These are phyloP conservation scores for Lathyrus sativus DNA, from an alignment of 306 rosid species.

Conservation along the genomic window DNA sequence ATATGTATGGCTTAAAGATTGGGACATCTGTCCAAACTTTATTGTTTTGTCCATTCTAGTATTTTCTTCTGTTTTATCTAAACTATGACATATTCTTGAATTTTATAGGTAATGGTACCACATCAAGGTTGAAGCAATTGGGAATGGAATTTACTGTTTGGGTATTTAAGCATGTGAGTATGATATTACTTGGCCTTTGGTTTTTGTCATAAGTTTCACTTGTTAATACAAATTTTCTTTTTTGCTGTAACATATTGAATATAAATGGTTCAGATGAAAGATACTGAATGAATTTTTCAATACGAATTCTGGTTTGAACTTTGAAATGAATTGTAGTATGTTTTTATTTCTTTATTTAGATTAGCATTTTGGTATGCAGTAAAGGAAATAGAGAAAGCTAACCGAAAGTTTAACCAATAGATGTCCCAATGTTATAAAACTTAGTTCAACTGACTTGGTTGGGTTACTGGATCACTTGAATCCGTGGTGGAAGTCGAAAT, in stretches of 20 bases:
- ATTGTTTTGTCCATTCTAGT: neutral
- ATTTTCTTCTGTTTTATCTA: neutral
- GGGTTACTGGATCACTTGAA: neutral
- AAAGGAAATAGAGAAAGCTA: neutral
- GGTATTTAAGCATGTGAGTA: slow-evolving; percentile 95
- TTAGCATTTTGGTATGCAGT: no score
- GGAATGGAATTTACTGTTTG: slow-evolving; percentile 99
- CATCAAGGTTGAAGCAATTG: slow-evolving; percentile 87
- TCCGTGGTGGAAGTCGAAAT: neutral
- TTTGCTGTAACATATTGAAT: slow-evolving; percentile 10
- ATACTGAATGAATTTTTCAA: slow-evolving; percentile 20
- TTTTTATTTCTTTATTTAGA: no score
- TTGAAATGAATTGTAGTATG: no score
- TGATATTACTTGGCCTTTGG: slow-evolving; percentile 37
- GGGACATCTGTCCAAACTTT: slow-evolving; percentile 21
- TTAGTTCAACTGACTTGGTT: neutral
- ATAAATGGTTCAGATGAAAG: slow-evolving; percentile 28
- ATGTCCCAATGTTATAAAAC: neutral
- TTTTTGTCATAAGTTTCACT: slow-evolving; percentile 14
- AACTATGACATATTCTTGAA: slow-evolving; percentile 35
- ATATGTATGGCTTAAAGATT: slow-evolving; percentile 26
- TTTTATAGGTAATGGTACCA: slow-evolving; percentile 72
- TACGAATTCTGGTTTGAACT: slow-evolving; percentile 11
- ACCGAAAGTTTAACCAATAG: neutral
- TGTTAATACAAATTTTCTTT: slow-evolving; percentile 1